Conservation (phyloP, 208 protist genomes). For the Tritrichomonas foetus region DNA sequence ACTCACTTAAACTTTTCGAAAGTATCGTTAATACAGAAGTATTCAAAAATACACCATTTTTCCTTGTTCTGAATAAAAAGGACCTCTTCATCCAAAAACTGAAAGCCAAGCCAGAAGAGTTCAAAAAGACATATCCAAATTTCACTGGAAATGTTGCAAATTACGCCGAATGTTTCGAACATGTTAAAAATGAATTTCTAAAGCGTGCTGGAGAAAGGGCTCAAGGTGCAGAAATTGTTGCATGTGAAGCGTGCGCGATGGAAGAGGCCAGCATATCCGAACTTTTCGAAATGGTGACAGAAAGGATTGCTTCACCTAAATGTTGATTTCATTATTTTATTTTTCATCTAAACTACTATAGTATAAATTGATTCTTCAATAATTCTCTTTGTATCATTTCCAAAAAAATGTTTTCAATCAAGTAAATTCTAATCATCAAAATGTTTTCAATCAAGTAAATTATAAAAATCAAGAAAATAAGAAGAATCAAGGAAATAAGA, state of each 20-base stretch:
- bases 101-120: background rate
- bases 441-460: no score
- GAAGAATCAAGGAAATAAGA: no score
- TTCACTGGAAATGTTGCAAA: background rate
- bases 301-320: no score
- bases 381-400: no score
- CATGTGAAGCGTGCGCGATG: background rate
- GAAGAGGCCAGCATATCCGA: background rate
- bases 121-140: background rate
- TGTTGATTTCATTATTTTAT: no score
- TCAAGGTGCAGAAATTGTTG: background rate
- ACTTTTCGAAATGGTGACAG: conserved; percentile 25
- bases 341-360: no score
- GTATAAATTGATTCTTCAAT: no score
- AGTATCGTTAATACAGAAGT: background rate
- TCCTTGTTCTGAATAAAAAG: background rate
- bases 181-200: background rate
- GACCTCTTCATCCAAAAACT: background rate
- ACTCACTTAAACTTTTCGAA: background rate
- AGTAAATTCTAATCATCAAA: no score
- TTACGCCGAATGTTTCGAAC: background rate
- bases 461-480: no score
- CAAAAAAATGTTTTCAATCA: no score
- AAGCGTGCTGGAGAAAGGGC: background rate
- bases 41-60: background rate